Percentiles rank a stretch among this genome's conserved stretches.
These are phyloP conservation scores for Botrytis medusae DNA, from an alignment of 2,329 filamentous ascomycete species.

Conservation along the genomic window DNA sequence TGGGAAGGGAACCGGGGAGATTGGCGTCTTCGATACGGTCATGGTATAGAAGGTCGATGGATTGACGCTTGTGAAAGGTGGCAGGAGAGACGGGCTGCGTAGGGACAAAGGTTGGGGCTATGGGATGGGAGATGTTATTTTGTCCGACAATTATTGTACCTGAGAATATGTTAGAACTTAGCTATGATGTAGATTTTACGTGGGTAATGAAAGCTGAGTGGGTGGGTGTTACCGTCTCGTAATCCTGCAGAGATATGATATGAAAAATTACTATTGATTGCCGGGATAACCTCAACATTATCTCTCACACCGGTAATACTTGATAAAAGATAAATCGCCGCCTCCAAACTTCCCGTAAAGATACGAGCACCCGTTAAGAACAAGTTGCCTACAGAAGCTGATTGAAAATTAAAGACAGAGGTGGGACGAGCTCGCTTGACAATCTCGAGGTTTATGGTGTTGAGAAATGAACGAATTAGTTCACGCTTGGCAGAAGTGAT, in stretches of 20 bases:
- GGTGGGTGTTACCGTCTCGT: constrained; percentile 58
- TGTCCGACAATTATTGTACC: constrained; percentile 70
- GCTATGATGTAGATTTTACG: neutral
- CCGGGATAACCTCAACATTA: constrained; percentile 76
- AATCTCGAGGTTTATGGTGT: constrained; percentile 74
- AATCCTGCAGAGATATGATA: constrained; percentile 90
- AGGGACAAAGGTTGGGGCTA: constrained; percentile 27
- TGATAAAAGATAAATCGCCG: constrained; percentile 84
- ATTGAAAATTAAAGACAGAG: constrained; percentile 74
- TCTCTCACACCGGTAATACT: constrained; percentile 82
- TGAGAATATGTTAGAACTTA: neutral
- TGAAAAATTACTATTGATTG: constrained; percentile 92
- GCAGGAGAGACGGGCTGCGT: constrained; percentile 27
- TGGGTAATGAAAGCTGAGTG: too few species aligned
- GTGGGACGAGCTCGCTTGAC: constrained; percentile 72
- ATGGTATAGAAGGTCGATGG: constrained; percentile 51
- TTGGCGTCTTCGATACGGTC: constrained; percentile 77
- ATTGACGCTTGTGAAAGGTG: constrained; percentile 28
- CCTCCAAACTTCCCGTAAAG: constrained; percentile 90
- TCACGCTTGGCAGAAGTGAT: constrained; percentile 73
- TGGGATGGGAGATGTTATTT: constrained; percentile 85
- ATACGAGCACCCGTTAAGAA: constrained; percentile 83
- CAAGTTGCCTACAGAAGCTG: constrained; percentile 74
- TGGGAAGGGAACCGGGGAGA: constrained; percentile 76
- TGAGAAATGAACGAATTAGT: constrained; percentile 74